Evolutionary conservation across 257 asterid species (phyloP).

Genomic region (Solanum pimpinellifolium): DNA sequence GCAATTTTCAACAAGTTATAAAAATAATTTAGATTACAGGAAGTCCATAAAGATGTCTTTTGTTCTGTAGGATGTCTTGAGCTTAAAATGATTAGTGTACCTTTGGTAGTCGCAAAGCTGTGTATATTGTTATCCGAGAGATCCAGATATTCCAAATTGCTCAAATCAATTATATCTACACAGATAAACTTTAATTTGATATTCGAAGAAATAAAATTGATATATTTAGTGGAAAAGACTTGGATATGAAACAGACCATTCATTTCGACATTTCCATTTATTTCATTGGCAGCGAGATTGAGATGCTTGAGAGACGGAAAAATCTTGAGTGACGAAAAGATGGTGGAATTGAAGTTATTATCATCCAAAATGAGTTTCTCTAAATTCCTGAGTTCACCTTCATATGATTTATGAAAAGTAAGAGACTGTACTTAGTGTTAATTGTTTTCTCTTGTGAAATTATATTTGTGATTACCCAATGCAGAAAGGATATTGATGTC

Average conservation of each 20-base stretch:
- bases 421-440: background rate
- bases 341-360: background rate
- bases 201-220: too few species aligned
- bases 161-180: too few species aligned
- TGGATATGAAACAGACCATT: too few species aligned
- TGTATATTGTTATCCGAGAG: background rate
- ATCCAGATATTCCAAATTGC: background rate
- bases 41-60: too few species aligned
- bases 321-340: background rate
- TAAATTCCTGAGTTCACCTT: background rate
- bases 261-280: too few species aligned
- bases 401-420: background rate
- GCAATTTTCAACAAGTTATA: too few species aligned
- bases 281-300: too few species aligned
- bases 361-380: background rate
- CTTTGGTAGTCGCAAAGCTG: background rate
- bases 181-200: too few species aligned
- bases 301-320: background rate
- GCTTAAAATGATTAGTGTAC: background rate
- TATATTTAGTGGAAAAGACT: too few species aligned
- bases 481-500: background rate
- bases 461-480: background rate
- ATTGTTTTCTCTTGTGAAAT: background rate
- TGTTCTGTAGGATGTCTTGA: too few species aligned
- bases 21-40: too few species aligned